These are phyloP conservation scores for Ephemerocybe angulata DNA, from an alignment of 768 basidiomycete genomes.

Conservation along the genomic window DNA sequence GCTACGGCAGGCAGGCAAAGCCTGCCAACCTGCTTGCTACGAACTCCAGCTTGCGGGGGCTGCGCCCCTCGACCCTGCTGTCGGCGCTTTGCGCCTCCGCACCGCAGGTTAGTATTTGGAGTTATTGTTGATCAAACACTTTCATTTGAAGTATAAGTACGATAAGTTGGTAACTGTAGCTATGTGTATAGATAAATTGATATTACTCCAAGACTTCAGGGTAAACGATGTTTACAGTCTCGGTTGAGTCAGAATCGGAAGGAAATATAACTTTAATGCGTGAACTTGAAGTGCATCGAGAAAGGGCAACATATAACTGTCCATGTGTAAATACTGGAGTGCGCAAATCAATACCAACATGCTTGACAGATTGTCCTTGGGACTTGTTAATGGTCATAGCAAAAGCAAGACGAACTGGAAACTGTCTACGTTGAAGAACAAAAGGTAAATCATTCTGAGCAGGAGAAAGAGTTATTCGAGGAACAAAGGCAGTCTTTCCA, in stretches of 20 bases:
- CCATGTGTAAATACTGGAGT: conserved; percentile 35
- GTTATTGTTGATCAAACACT: background rate
- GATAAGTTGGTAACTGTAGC: no score
- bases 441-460: conserved; percentile 21
- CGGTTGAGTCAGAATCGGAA: background rate
- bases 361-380: conserved; percentile 33
- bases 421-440: conserved; percentile 30
- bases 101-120: background rate
- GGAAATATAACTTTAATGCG: conserved; percentile 25
- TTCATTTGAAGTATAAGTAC: no score
- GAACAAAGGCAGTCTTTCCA: conserved; percentile 30
- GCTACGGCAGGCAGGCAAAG: no score
- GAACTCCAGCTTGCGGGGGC: background rate
- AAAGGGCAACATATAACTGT: conserved; percentile 37
- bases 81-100: background rate
- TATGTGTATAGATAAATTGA: no score
- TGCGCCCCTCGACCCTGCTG: background rate
- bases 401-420: conserved; percentile 37
- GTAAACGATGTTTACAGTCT: conserved; percentile 27
- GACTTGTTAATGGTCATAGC: conserved; percentile 39
- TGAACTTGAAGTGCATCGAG: conserved; percentile 22
- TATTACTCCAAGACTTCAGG: conserved; percentile 23
- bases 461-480: conserved; percentile 28
- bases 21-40: no score
- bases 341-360: conserved; percentile 31